A percentile compares a stretch with the other conserved stretches of the same genome.
phyloP scores from a whole-genome alignment of 2,329 filamentous ascomycete genomes.

The Alternaria consortialis region DNA sequence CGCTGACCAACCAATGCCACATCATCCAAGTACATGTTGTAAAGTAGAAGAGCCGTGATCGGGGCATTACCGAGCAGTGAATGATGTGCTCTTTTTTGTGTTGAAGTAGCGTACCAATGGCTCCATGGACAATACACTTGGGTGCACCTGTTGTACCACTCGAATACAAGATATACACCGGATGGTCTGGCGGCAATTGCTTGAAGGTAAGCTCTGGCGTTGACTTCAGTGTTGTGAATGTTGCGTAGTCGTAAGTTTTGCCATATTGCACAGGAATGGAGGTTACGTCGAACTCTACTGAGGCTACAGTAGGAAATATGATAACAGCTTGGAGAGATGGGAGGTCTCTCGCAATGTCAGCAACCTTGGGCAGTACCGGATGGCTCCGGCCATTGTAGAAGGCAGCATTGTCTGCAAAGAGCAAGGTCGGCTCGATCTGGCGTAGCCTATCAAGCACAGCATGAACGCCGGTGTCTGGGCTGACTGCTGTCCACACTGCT shows the following conservation, averaged over 20 bases:
- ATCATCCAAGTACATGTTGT: constrained; percentile 99
- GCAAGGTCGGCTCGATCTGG: constrained; percentile 82
- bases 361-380: constrained; percentile 79
- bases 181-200: constrained; percentile 83
- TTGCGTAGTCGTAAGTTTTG: constrained; percentile 48
- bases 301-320: constrained; percentile 72
- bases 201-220: constrained; percentile 64
- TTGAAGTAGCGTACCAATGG: constrained; percentile 88
- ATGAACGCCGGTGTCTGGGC: constrained; percentile 89
- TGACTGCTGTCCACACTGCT: constrained; percentile 91
- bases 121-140: constrained; percentile 94
- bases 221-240: constrained; percentile 54
- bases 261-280: constrained; percentile 51
- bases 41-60: constrained; percentile 87
- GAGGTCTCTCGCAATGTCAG: constrained; percentile 76
- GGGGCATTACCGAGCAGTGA: constrained; percentile 79
- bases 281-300: constrained; percentile 52
- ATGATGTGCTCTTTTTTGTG: constrained; percentile 97
- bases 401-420: constrained; percentile 88
- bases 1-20: constrained; percentile 97
- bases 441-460: constrained; percentile 86
- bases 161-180: constrained; percentile 92
- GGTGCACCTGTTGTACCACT: constrained; percentile 87
- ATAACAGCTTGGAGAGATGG: constrained; percentile 74
- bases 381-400: constrained; percentile 93